Percentiles rank a stretch among this genome's conserved stretches.
phyloP scores from a whole-genome alignment of 768 basidiomycete species.

The Favolaschia claudopus region DNA sequence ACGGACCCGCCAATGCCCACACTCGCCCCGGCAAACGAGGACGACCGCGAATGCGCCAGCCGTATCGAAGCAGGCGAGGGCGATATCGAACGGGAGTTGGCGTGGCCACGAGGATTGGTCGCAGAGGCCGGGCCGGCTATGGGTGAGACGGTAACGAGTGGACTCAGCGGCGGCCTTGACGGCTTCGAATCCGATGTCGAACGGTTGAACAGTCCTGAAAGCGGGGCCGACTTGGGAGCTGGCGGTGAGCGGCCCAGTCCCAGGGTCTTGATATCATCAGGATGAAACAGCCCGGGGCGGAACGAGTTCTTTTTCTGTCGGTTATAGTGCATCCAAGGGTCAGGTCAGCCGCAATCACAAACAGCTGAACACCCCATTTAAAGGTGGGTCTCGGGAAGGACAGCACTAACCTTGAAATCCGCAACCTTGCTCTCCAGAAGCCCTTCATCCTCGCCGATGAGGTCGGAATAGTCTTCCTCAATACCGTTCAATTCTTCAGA shows the following conservation, averaged over 20 bases:
- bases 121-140: constrained; percentile 34
- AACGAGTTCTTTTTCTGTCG: constrained; percentile 72
- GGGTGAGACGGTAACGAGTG: constrained; percentile 43
- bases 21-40: constrained; percentile 57
- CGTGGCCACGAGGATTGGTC: neutral
- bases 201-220: constrained; percentile 57
- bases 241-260: constrained; percentile 58
- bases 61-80: constrained; percentile 14
- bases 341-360: too few relatives aligned
- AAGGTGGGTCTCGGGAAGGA: neutral
- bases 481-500: constrained; percentile 69
- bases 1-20: constrained; percentile 62
- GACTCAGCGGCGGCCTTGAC: constrained; percentile 62
- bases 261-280: constrained; percentile 86
- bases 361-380: neutral
- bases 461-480: constrained; percentile 92
- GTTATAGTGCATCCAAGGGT: too few relatives aligned
- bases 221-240: constrained; percentile 72
- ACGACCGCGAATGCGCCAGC: constrained; percentile 61
- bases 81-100: constrained; percentile 26
- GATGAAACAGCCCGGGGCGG: constrained; percentile 84
- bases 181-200: constrained; percentile 42
- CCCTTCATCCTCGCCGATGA: constrained; percentile 76
- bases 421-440: constrained; percentile 80
- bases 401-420: constrained; percentile 73